Evolutionary conservation across 352 stramenopile species (phyloP), one percentile per base, ranked within the genome.

Genomic region (Globisporangium ultimum): DNA sequence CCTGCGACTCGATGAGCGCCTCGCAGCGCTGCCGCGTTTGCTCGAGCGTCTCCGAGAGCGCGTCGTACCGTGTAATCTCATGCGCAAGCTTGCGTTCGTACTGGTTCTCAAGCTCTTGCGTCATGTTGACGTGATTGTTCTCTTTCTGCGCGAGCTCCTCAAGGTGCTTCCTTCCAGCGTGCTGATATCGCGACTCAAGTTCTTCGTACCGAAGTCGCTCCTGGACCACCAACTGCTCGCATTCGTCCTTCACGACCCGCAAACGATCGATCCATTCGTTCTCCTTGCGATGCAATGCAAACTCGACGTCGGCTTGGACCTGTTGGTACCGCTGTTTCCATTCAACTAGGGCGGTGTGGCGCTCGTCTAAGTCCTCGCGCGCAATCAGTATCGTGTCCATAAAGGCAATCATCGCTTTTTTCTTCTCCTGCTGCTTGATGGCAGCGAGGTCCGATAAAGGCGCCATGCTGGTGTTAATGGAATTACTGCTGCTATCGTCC

Each of bases 51-150:
- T 97, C 91, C 0, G 85, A 92, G 0, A 97, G 64, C 6, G 80
- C 72, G 45, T 98, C 91, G 55, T 95, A 97, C 17, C 91, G 69
- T 50, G 82, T 66, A 20, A 97, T 74, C 58, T 97, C 91, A 46
- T 97, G 74, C 9, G 91, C 89, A 0, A 98, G 64, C 43, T 95
- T 95, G 20, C 90, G 81, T 57, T 98, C 91, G 63, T 97, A 98
- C 60, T 97, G 83, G 53, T 97, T 98, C 61, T 97, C 89, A 4
- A 97, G 74, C 48, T 97, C 89, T 61, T 96, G 79, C 0, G 77
- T 88, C 65, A 94, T 86, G 45, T 89, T 93, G 9, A 89, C 81
- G 40, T 95, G 84, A 45, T 79, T 88, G 0, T 72, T 79, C 49
- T 91, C 85, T 28, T 87, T 76, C 20, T 91, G 74, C 2, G 83